phyloP scores from a whole-genome alignment of 345 rosid genomes.

The Nephelium lappaceum region DNA sequence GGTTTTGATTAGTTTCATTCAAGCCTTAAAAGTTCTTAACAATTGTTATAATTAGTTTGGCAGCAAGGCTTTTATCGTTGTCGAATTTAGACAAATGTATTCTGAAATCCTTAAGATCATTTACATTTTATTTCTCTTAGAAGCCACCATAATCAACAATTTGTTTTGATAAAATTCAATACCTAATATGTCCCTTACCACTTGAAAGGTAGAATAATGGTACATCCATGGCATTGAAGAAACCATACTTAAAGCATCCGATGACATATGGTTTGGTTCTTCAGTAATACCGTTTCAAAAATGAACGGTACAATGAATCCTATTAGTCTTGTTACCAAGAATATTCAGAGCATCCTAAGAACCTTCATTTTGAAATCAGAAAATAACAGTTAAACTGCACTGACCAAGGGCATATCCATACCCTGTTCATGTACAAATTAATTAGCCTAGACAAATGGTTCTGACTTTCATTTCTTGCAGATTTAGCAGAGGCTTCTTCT shows the following conservation, averaged over 20 bases:
- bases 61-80: no score
- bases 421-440: neutral
- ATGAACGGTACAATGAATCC: neutral
- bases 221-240: neutral
- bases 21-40: no score
- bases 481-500: neutral
- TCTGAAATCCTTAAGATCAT: no score
- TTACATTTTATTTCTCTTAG: neutral
- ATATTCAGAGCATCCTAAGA: neutral
- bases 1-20: no score
- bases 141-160: no score
- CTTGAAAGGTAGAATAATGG: no score
- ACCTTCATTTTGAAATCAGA: neutral
- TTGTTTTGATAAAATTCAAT: no score
- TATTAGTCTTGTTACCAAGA: neutral
- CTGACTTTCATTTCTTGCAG: neutral
- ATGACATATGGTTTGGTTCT: neutral
- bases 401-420: neutral
- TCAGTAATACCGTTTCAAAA: neutral
- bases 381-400: neutral
- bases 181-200: no score
- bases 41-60: no score
- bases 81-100: no score
- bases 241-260: neutral
- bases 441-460: neutral